Percentiles rank a stretch among this genome's conserved stretches.
These are phyloP conservation scores for Geotrichum europaeum DNA, from an alignment of 1,139 yeast species.

Conservation along the genomic window DNA sequence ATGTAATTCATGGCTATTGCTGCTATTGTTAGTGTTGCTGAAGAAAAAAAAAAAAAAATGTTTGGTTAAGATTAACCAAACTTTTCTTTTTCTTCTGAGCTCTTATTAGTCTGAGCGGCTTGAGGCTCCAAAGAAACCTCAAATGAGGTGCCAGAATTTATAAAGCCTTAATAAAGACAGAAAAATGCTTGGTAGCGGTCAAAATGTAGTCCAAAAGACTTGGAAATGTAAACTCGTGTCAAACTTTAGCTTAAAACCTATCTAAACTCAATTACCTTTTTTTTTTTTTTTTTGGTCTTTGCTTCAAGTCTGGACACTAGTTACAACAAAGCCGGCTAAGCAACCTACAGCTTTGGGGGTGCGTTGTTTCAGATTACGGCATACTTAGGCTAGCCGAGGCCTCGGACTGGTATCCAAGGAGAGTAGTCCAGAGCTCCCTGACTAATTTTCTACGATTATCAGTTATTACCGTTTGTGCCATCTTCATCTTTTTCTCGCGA, in stretches of 20 bases:
- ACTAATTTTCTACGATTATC: neutral
- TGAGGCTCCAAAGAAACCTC: neutral
- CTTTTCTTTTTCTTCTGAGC: neutral
- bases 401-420: neutral
- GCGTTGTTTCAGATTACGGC: neutral
- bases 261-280: neutral
- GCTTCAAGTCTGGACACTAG: neutral
- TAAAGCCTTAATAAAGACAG: neutral
- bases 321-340: neutral
- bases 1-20: neutral
- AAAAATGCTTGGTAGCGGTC: neutral
- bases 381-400: too few species aligned
- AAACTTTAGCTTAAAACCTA: neutral
- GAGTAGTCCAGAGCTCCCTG: neutral
- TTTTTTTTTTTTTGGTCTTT: neutral
- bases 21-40: neutral
- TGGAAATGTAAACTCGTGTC: neutral
- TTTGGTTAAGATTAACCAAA: neutral
- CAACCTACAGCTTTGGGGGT: neutral
- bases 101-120: neutral
- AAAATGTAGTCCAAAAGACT: neutral
- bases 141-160: too few species aligned
- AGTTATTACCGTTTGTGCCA: neutral
- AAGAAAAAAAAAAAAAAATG: neutral
- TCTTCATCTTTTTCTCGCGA: neutral